Base-by-base conservation (phyloP, 2,329 filamentous ascomycete species). In the Rutstroemia sp. region DNA sequence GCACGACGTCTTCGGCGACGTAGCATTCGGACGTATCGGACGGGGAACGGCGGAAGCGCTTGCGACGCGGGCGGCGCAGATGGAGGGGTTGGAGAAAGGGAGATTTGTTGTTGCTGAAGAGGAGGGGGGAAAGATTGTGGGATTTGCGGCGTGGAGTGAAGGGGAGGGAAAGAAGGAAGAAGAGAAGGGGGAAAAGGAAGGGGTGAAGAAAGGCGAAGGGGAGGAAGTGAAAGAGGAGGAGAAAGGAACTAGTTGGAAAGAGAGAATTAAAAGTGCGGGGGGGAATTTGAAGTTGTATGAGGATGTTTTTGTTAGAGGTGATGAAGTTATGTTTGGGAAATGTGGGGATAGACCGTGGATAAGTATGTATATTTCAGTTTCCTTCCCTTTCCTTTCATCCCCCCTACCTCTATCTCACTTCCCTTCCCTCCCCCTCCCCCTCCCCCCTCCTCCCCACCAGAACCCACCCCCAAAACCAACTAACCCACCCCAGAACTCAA, bases 221-320 rank as follows among this genome's bases (percentile, higher is more conserved):
- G 23, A 4, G 23, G 23, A 23, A 23, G 23, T 3, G 23, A 4
- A 23, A 3, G 23, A 4, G 23, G 23, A 23, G 23, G 34, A 44
- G n/a, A 45, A 57, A 16, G 41, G 49, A 39, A 48, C 19, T 42
- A 42, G 45, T 19, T 48, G 38, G 6, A 41, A 56, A 23, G 58
- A 57, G 19, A 30, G 23, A 5, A 45, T 48, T 14, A 63, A 58
- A 58, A 61, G 61, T 1, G 46, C 51, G 1, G 58, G 61, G 17
- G 60, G 60, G 23, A 65, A 66, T 61, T 19, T 58, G 12, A 61
- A 58, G 39, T 61, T 68, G 47, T 66, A 60, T 45, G 56, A 59
- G 27, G 65, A 68, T 59, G 47, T 60, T 9, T 64, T 67, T 49
- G 17, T 64, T 2, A 46, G 19, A 9, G 60, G 52, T 1, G 65